These are phyloP conservation scores for Stipa capillata DNA, from an alignment of 176 grass and related monocot species.

Conservation along the genomic window DNA sequence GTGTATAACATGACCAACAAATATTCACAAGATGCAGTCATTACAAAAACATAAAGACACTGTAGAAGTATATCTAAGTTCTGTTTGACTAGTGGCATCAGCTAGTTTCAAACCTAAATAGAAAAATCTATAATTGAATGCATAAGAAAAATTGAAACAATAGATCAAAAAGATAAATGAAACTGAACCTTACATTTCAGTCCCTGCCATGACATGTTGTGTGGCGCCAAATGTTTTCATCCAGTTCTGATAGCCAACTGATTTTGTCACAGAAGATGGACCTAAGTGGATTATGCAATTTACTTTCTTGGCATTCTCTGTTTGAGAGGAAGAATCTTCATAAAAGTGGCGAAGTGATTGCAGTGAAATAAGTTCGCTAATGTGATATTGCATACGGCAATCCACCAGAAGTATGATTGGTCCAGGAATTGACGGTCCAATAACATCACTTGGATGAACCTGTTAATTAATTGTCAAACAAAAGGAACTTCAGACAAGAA, in stretches of 20 bases:
- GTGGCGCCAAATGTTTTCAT: constrained; percentile 67
- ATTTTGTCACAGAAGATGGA: constrained; percentile 65
- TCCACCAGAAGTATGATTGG: constrained; percentile 77
- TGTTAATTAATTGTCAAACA: constrained; percentile 32
- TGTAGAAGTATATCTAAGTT: not conserved
- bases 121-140: not conserved
- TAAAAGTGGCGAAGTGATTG: constrained; percentile 52
- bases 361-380: constrained; percentile 57
- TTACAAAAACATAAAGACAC: not conserved
- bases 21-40: not conserved
- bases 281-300: constrained; percentile 98
- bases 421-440: constrained; percentile 62
- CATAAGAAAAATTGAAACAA: not conserved
- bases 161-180: not conserved
- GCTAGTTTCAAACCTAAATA: not conserved
- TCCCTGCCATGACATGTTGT: constrained; percentile 95
- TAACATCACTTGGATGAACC: constrained; percentile 91
- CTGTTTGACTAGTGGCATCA: not conserved
- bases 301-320: constrained; percentile 53
- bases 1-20: not conserved
- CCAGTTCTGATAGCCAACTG: constrained; percentile 68
- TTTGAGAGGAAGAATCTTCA: constrained; percentile 30
- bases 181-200: constrained; percentile 77
- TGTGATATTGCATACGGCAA: constrained; percentile 68
- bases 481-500: constrained; percentile 10